phyloP scores from a whole-genome alignment of 805 yeast genomes.

The Lipomyces japonicus region DNA sequence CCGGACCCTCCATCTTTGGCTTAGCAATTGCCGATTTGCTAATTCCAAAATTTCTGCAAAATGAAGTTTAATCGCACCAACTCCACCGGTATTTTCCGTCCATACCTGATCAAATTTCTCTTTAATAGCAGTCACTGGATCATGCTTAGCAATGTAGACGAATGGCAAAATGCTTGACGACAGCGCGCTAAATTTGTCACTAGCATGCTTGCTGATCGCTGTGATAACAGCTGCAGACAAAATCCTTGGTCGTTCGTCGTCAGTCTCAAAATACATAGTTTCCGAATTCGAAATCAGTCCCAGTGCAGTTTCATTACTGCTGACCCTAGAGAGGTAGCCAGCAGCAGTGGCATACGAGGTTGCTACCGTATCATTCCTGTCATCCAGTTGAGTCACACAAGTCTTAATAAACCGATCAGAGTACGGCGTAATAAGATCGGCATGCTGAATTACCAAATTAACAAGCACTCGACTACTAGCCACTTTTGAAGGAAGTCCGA shows the following conservation, averaged over 20 bases:
- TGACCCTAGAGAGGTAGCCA: conserved; percentile 70
- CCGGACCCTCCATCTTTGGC: conserved; percentile 60
- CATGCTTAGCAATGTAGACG: conserved; percentile 73
- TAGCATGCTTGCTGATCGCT: conserved; percentile 63
- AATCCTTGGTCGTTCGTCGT: conserved; percentile 45
- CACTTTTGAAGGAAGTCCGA: conserved; percentile 88
- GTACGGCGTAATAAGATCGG: conserved; percentile 44
- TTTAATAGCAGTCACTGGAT: conserved; percentile 47
- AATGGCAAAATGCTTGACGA: conserved; percentile 70
- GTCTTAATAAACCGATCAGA: conserved; percentile 62
- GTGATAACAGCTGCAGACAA: conserved; percentile 38
- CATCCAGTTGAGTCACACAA: conserved; percentile 57
- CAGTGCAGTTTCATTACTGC: conserved; percentile 50
- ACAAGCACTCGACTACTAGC: conserved; percentile 75
- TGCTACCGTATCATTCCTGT: conserved; percentile 67
- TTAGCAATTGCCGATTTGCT: conserved; percentile 48
- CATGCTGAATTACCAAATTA: conserved; percentile 56
- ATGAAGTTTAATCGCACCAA: conserved; percentile 65
- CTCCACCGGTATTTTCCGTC: conserved; percentile 75
- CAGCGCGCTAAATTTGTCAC: conserved; percentile 60
- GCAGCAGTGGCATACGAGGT: conserved; percentile 74
- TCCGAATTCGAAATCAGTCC: conserved; percentile 52
- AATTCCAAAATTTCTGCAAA: conserved; percentile 61
- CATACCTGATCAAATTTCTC: conserved; percentile 60
- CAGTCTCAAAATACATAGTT: conserved; percentile 58